phyloP scores from a whole-genome alignment of 176 grass and related monocot species.

The Luzula sylvatica region DNA sequence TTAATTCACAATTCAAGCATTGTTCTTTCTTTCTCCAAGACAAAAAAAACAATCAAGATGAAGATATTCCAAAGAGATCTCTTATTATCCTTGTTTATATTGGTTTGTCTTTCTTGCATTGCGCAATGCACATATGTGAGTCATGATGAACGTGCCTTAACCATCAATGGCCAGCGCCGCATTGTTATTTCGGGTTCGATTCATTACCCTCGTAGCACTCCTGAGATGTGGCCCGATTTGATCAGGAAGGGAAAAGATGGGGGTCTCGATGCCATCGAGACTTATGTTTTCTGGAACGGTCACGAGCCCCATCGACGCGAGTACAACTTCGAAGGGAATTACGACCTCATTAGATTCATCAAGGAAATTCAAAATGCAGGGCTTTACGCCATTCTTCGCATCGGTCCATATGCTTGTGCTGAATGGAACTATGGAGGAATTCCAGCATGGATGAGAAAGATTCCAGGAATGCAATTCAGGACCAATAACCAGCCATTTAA shows the following conservation, averaged over 20 bases:
- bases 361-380: conserved; percentile 43
- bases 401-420: conserved; percentile 38
- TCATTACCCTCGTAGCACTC: conserved; percentile 39
- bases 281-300: too few relatives aligned
- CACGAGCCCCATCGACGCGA: conserved; percentile 28
- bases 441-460: too few relatives aligned
- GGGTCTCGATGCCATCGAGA: too few relatives aligned
- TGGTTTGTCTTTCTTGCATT: conserved; percentile 16
- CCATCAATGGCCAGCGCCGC: conserved; percentile 27
- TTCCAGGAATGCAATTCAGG: conserved; percentile 35
- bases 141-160: conserved; percentile 24
- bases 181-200: conserved; percentile 26
- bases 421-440: conserved; percentile 46
- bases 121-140: conserved; percentile 14
- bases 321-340: conserved; percentile 50
- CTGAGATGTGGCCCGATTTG: conserved; percentile 53
- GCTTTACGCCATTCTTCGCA: conserved; percentile 29
- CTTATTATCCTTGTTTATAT: too few relatives aligned
- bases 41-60: too few relatives aligned
- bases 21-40: too few relatives aligned
- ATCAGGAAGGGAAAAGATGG: too few relatives aligned
- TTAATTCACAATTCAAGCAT: background rate
- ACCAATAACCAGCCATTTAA: conserved; percentile 43
- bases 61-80: background rate
- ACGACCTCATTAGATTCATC: conserved; percentile 32